These are phyloP conservation scores for Buddleja alternifolia DNA, from an alignment of 257 asterid genomes.

Conservation along the genomic window DNA sequence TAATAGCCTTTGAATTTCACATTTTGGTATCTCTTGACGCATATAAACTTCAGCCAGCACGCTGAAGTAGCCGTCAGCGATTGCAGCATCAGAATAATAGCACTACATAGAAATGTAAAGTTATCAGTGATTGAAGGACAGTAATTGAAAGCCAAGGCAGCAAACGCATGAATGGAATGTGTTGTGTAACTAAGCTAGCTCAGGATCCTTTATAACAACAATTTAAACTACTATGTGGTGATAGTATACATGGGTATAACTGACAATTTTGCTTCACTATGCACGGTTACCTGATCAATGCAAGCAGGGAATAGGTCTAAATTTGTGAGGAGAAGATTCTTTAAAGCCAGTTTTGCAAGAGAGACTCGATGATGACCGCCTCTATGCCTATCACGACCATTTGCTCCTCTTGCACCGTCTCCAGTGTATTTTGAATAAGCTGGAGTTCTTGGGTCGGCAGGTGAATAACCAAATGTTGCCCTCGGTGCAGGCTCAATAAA, in stretches of 20 bases:
- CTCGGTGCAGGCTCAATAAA: conserved; percentile 97
- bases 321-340: conserved; percentile 93
- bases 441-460: conserved; percentile 99
- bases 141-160: conserved; percentile 25
- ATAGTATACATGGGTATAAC: too few relatives aligned
- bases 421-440: conserved; percentile 80
- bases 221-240: too few relatives aligned
- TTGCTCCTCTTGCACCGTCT: conserved; percentile 83
- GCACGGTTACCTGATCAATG: conserved; percentile 87
- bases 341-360: conserved; percentile 92
- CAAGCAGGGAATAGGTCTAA: conserved; percentile 98
- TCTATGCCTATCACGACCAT: conserved; percentile 91
- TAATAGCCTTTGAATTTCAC: conserved; percentile 94
- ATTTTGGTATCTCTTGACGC: conserved; percentile 98
- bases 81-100: conserved; percentile 95
- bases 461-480: conserved; percentile 97
- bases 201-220: too few relatives aligned
- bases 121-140: conserved; percentile 26
- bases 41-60: conserved; percentile 99
- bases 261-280: not conserved
- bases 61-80: conserved; percentile 99
- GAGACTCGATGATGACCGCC: conserved; percentile 93
- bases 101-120: conserved; percentile 56
- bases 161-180: not conserved
- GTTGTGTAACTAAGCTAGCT: too few relatives aligned